These are phyloP conservation scores for Incumbomyces delicatus DNA, from an alignment of 2,329 filamentous ascomycete genomes.

Conservation along the genomic window DNA sequence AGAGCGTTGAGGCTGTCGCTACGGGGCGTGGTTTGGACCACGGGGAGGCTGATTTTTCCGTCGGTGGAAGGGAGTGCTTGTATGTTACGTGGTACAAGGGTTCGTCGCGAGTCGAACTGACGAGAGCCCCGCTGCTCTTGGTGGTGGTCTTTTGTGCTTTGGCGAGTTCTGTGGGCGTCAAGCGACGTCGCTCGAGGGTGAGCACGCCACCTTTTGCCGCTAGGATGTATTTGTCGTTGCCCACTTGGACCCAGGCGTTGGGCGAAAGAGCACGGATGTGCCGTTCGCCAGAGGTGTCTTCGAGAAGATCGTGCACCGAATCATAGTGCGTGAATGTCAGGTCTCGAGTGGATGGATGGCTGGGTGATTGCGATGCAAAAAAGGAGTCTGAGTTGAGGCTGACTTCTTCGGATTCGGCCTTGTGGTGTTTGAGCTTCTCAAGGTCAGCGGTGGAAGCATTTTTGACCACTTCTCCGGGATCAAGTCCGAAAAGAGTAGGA, in stretches of 20 bases:
- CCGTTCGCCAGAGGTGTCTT: constrained; percentile 66
- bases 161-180: background rate
- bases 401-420: constrained; percentile 22
- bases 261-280: constrained; percentile 69
- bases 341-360: constrained; percentile 28
- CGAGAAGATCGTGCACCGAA: constrained; percentile 80
- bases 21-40: constrained; percentile 62
- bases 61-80: constrained; percentile 16
- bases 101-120: background rate
- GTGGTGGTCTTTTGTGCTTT: constrained; percentile 20
- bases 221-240: constrained; percentile 61
- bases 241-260: constrained; percentile 73
- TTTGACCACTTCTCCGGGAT: constrained; percentile 67
- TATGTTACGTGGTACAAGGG: constrained; percentile 11
- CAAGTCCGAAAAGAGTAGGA: constrained; percentile 84
- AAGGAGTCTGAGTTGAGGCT: constrained; percentile 9
- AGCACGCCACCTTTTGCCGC: constrained; percentile 54
- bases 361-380: background rate
- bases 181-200: constrained; percentile 33
- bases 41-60: constrained; percentile 35
- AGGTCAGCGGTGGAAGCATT: constrained; percentile 56
- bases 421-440: constrained; percentile 41
- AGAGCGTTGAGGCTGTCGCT: constrained; percentile 54
- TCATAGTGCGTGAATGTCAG: constrained; percentile 85
- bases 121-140: constrained; percentile 4